A percentile compares a stretch with the other conserved stretches of the same genome.
Evolutionary conservation across 352 stramenopile genomes (phyloP).

Genomic region (Phytophthora pisi): DNA sequence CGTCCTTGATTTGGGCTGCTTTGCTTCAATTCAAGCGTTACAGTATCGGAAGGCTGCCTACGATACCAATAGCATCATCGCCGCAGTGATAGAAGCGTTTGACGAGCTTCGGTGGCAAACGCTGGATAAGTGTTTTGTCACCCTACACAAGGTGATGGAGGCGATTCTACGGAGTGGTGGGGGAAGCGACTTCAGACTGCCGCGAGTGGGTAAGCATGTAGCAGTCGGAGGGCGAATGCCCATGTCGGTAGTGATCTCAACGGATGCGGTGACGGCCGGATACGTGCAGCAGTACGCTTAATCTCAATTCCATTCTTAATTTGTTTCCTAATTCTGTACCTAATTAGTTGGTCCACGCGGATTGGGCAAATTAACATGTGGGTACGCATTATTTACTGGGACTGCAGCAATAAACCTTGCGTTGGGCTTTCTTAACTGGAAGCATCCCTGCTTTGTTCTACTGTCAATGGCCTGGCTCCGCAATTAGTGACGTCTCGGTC

Average conservation of each 20-base stretch:
- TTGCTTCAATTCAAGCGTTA: neutral
- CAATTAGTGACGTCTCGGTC: no score
- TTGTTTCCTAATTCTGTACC: no score
- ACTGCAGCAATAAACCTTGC: no score
- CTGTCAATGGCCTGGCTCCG: no score
- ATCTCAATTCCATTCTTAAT: no score
- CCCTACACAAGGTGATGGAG: constrained; percentile 17
- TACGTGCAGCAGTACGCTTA: no score
- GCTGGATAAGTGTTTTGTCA: constrained; percentile 11
- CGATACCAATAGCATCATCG: neutral
- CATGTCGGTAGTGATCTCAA: neutral
- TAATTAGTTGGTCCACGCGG: no score
- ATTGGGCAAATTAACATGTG: no score
- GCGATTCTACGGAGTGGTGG: neutral
- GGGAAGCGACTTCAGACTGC: constrained; percentile 8
- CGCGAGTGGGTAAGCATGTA: constrained; percentile 5
- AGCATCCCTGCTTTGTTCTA: no score
- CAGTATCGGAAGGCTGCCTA: neutral
- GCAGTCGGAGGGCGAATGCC: neutral
- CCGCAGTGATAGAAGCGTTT: neutral
- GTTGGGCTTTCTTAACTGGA: no score
- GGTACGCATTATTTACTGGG: no score
- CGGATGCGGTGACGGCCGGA: no score
- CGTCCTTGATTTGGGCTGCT: neutral
- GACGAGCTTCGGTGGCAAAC: constrained; percentile 1